These are phyloP conservation scores for Bipolaris victoriae DNA, from an alignment of 2,329 filamentous ascomycete genomes.

Conservation along the genomic window DNA sequence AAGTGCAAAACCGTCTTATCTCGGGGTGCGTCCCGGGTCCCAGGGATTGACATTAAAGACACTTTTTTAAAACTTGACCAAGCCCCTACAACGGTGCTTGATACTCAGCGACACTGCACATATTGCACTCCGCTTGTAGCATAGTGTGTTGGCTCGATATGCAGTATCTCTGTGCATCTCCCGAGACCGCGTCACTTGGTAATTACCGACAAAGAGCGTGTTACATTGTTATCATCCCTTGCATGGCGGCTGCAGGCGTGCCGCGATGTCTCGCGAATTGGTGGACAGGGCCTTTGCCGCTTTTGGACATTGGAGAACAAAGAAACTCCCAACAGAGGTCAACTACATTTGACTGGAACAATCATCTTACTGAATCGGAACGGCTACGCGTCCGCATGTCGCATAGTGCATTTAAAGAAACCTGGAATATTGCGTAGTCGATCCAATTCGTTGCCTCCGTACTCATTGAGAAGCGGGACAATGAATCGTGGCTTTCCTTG, in stretches of 20 bases:
- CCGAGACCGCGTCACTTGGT: slow-evolving; percentile 24
- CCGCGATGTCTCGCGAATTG: slow-evolving; percentile 45
- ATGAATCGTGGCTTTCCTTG: slow-evolving; percentile 43
- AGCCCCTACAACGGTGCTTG: background rate
- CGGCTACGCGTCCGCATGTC: slow-evolving; percentile 21
- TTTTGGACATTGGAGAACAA: slow-evolving; percentile 44
- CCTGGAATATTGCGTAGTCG: slow-evolving; percentile 28
- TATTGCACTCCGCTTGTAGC: slow-evolving; percentile 9
- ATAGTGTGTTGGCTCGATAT: slow-evolving; percentile 3
- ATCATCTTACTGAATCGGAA: slow-evolving; percentile 41
- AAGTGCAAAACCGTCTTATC: too few species aligned
- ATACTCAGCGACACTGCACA: slow-evolving; percentile 3
- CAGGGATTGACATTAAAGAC: slow-evolving; percentile 6
- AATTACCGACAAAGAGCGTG: slow-evolving; percentile 25
- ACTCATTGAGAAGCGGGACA: slow-evolving; percentile 40
- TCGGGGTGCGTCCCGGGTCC: too few species aligned
- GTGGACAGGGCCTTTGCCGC: slow-evolving; percentile 40
- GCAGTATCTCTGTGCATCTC: slow-evolving; percentile 21
- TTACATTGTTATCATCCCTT: slow-evolving; percentile 44
- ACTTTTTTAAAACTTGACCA: slow-evolving; percentile 29
- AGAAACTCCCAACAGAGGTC: slow-evolving; percentile 42
- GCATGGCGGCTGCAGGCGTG: slow-evolving; percentile 37
- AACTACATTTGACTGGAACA: slow-evolving; percentile 45
- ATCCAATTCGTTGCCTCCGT: slow-evolving; percentile 28
- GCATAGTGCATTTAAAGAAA: slow-evolving; percentile 47